Evolutionary conservation across 2,329 filamentous ascomycete species (phyloP).

Genomic region (Epichloe elymi): DNA sequence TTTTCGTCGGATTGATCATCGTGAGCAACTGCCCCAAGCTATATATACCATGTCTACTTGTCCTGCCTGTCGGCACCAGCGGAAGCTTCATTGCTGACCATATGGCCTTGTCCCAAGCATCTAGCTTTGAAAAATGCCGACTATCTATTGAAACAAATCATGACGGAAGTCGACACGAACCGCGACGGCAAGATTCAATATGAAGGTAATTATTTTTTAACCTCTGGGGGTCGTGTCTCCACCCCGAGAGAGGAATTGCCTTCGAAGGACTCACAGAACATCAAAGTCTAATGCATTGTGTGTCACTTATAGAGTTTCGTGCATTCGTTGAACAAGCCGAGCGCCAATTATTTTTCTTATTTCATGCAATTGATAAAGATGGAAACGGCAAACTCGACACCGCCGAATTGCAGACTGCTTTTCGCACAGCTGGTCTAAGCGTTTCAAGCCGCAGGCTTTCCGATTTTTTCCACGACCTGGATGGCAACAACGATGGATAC

Average conservation of each 20-base stretch:
- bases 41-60: background rate
- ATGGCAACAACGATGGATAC: conserved; percentile 73
- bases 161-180: conserved; percentile 73
- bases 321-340: conserved; percentile 81
- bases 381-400: conserved; percentile 77
- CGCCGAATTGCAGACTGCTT: conserved; percentile 67
- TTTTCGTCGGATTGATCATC: conserved; percentile 80
- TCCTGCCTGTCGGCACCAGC: background rate
- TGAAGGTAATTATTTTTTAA: conserved; percentile 46
- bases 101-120: background rate
- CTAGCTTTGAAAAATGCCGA: conserved; percentile 79
- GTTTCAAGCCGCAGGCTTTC: conserved; percentile 67
- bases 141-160: conserved; percentile 65
- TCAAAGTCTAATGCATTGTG: background rate
- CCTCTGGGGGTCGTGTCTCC: conserved; percentile 3
- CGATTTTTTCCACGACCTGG: conserved; percentile 80
- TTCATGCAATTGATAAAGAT: conserved; percentile 76
- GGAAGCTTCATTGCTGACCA: conserved; percentile 2
- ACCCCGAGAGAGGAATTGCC: background rate
- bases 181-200: conserved; percentile 85
- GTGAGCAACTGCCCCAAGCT: conserved; percentile 34
- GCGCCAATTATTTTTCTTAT: conserved; percentile 66
- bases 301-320: conserved; percentile 59
- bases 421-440: conserved; percentile 62
- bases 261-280: too few relatives aligned